Evolutionary conservation across 495 filamentous ascomycete species (phyloP), one percentile per base, ranked within the genome.

Genomic region (Penicillium alfredii): DNA sequence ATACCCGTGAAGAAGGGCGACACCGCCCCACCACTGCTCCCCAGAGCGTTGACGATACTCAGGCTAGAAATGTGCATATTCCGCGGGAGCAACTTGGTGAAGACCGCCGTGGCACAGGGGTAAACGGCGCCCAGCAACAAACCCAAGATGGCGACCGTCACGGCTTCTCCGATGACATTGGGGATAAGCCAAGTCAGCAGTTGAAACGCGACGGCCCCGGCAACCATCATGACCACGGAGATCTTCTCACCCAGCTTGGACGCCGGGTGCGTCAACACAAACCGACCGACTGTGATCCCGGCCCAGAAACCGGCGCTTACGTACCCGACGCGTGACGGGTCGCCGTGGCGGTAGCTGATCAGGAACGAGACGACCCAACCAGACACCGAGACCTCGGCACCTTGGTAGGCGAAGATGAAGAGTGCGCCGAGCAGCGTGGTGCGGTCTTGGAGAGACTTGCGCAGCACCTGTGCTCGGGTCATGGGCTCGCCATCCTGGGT

Each of bases 251-350:
- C 86, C 12, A 88, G 42, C 6, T 62, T 65, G 37, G 76, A 69
- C 0, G 82, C 80, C 0, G 77, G 63, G 12, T 77, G 74, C 8
- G 75, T 73, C 23, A 92, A 68, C 2, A 77, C 40, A 53, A 89
- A 81, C 2, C 86, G 71, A 1, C 86, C 85, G 1, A 82, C 49
- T 4, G 65, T 86, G 39, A 93, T 83, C 28, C 85, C 84, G 6
- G 58, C 83, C 86, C 86, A 89, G 60, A 89, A 93, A 4, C 85
- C 86, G 1, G 84, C 68, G 13, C 83, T 88, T 3, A 90, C 85
- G 53, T 88, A 89, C 10, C 87, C 86, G 6, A 88, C 81, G 3
- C 66, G 61, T 6, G 69, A 60, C 3, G 82, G 81, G 39, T 80
- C 62, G 8, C 82, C 83, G 47, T 74, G 58, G 12, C 86, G 82